These are phyloP conservation scores for Trapa incisa DNA, from an alignment of 345 rosid species.

Conservation along the genomic window DNA sequence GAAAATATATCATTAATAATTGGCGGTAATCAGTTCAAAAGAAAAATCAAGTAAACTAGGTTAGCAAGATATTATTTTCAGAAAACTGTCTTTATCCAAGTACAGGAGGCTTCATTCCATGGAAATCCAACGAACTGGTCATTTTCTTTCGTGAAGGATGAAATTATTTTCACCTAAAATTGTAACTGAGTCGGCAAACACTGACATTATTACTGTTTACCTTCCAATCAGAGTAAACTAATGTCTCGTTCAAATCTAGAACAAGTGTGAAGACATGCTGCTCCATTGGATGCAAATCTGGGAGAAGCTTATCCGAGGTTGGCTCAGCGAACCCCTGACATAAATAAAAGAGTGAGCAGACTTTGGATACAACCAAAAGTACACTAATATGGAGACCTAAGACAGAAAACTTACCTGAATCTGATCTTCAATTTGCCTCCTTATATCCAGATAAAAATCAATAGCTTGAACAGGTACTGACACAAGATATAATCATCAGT, in stretches of 20 bases:
- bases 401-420: conserved; percentile 34
- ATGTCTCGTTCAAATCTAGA: conserved; percentile 86
- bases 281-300: conserved; percentile 80
- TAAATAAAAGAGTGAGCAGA: neutral
- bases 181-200: neutral
- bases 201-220: conserved; percentile 19
- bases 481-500: conserved; percentile 7
- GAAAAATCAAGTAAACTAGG: neutral
- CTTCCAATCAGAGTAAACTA: conserved; percentile 92
- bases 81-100: neutral
- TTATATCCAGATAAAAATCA: conserved; percentile 75
- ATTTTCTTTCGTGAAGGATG: neutral
- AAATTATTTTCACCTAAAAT: neutral
- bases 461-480: conserved; percentile 72
- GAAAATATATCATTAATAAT: conserved; percentile 3
- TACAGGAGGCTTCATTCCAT: neutral
- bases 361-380: neutral
- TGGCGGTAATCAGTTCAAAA: neutral
- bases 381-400: neutral
- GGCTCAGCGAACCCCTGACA: conserved; percentile 84
- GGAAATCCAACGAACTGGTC: neutral
- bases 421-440: conserved; percentile 67
- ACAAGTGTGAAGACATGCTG: conserved; percentile 87
- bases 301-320: conserved; percentile 92
- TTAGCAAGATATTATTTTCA: neutral